Base-by-base conservation (phyloP, 345 rosid species). In the Acer saccharum region DNA sequence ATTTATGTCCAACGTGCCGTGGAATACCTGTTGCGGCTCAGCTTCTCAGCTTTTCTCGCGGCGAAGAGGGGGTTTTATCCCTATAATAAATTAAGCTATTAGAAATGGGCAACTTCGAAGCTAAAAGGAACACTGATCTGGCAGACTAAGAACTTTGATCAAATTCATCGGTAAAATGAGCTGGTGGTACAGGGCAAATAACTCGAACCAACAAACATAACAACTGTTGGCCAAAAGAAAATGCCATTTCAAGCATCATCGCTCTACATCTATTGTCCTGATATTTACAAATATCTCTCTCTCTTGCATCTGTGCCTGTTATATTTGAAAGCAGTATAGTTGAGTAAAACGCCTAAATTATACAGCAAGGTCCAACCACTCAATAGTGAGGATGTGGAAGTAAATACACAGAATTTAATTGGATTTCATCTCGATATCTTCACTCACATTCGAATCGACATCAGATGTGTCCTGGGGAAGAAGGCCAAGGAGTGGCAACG, bases 401-500 rank as follows among this genome's bases (percentile, higher is more conserved):
- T 8, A 21, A 62, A 32, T n/a, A 18, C 13, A 25, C 18, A 46
- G 46, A 25, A 23, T 66, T 91, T 83, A 96, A 78, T 85, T 89
- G 44, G 95, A 88, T 81, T 92, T 94, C 93, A 91, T 90, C 89
- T 93, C 97, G 11, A 89, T 78, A 50, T 88, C 93, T 67, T 60
- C 88, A 54, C 60, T 75, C 21, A 91, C 98, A 78, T 83, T 71
- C 2, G 80, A 66, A 74, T 32, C 41, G 52, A 76, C 32, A 27
- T 88, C 92, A 8, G 93, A 74, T 62, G 58, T 80, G 71, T 90
- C 92, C 35, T 41, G 12, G 0, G 98, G 95, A 32, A 96, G 90
- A 48, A 92, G 98, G 68, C 95, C 92, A 2, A 92, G 92, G 52
- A 96, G 93, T 13, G 99, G 99, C 78, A 92, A 85, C 71, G 99